phyloP scores from a whole-genome alignment of 805 yeast genomes.

The Yamadazyma scolyti region DNA sequence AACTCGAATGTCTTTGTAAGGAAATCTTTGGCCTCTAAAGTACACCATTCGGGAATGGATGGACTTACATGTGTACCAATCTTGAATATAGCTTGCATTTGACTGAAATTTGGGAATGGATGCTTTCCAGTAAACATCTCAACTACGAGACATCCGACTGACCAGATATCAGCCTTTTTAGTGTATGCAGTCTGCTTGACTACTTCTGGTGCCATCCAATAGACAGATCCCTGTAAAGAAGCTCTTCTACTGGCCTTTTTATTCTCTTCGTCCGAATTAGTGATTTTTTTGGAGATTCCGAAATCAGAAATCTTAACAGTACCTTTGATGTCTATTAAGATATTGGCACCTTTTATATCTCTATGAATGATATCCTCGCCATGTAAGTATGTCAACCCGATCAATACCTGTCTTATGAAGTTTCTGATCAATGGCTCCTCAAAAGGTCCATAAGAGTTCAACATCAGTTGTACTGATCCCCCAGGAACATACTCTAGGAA shows the following conservation, averaged over 20 bases:
- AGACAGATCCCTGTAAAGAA: slow-evolving; percentile 88
- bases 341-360: slow-evolving; percentile 87
- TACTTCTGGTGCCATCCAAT: slow-evolving; percentile 99
- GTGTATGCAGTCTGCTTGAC: slow-evolving; percentile 92
- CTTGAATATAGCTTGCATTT: slow-evolving; percentile 95
- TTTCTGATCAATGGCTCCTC: slow-evolving; percentile 72
- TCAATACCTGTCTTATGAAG: slow-evolving; percentile 70
- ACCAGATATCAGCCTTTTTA: slow-evolving; percentile 94
- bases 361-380: slow-evolving; percentile 75
- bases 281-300: slow-evolving; percentile 61
- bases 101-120: slow-evolving; percentile 92
- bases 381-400: slow-evolving; percentile 73
- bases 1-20: slow-evolving; percentile 64
- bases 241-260: slow-evolving; percentile 53
- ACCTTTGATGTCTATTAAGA: slow-evolving; percentile 75
- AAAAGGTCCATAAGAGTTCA: slow-evolving; percentile 71
- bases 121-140: slow-evolving; percentile 97
- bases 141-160: slow-evolving; percentile 88
- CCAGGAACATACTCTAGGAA: slow-evolving; percentile 63
- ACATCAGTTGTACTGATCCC: slow-evolving; percentile 60
- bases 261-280: slow-evolving; percentile 5
- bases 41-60: slow-evolving; percentile 68
- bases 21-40: slow-evolving; percentile 66
- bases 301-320: slow-evolving; percentile 83
- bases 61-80: slow-evolving; percentile 88